Evolutionary conservation across 2,329 filamentous ascomycete genomes (phyloP), one percentile per base, ranked within the genome.

Genomic region (Fusarium sp.): DNA sequence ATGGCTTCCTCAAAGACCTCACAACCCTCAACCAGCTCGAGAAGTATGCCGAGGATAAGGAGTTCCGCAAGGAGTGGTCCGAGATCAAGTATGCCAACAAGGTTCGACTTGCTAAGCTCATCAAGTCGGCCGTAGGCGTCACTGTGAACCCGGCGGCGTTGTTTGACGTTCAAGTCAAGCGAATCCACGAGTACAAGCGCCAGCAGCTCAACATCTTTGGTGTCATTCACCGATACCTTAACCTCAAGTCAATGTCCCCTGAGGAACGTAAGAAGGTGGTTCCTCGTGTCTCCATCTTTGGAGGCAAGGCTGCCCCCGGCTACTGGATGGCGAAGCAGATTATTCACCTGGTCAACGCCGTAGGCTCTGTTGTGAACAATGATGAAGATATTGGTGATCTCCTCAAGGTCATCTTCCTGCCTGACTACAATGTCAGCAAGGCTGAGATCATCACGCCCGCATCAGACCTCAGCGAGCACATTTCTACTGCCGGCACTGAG

Each of bases 291-390:
- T 96, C 92, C 59, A 97, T 99, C 80, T 98, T 99, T 78, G 96
- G 96, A 77, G 96, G 96, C 75, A 99, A 99, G 83, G 96, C 96
- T 26, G 96, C 96, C 3, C 96, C 96, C 0, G 96, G 96, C 18
- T 99, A 99, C 85, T 99, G 96, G 96, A 99, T 98, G 96, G 96
- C 96, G 37, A 99, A 99, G 88, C 97, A 96, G 39, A 94, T 98
- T 72, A 99, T 99, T 74, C 95, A 98, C 78, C 88, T 99, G 59
- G 91, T 99, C 84, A 98, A 98, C 84, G 91, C 90, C 66, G 96
- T 98, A 26, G 94, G 93, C 6, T 83, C 89, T 18, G 92, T 98
- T 5, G 91, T 99, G 73, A 99, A 99, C 84, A 92, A 93, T 39
- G 96, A 99, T 76, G 85, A 89, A 42, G 96, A 98, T 33, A 91